These are phyloP conservation scores for Plenodomus biglobosus DNA, from an alignment of 2,329 filamentous ascomycete species.

Conservation along the genomic window DNA sequence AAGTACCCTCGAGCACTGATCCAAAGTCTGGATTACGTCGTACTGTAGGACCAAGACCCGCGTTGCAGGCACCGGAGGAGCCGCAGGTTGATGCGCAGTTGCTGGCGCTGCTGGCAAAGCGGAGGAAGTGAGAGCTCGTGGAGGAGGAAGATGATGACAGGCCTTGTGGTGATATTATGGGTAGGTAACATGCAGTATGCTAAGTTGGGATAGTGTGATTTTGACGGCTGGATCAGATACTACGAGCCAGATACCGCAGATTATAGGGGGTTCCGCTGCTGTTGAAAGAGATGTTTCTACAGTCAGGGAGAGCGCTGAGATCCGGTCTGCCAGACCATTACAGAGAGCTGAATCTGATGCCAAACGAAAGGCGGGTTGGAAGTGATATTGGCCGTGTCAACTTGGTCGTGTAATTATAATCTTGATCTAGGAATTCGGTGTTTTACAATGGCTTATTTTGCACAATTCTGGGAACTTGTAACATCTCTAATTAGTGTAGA, in stretches of 20 bases:
- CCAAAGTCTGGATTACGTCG: conserved; percentile 2
- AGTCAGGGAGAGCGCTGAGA: not conserved
- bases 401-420: not conserved
- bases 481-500: no score
- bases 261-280: not conserved
- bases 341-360: conserved; percentile 7
- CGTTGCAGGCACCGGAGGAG: not conserved
- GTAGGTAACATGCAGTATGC: not conserved
- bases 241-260: no score
- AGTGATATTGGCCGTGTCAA: not conserved
- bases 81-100: conserved; percentile 11
- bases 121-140: conserved; percentile 8
- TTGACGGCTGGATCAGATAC: not conserved
- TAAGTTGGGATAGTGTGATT: not conserved
- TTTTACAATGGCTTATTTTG: no score
- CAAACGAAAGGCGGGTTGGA: conserved; percentile 14
- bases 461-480: no score
- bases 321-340: conserved; percentile 3
- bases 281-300: not conserved
- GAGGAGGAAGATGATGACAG: conserved; percentile 9
- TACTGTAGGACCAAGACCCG: conserved; percentile 2
- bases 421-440: no score
- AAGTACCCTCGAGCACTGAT: conserved; percentile 3
- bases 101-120: conserved; percentile 13
- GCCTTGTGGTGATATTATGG: not conserved